phyloP scores from a whole-genome alignment of 805 yeast species.

The Metschnikowia hibisci region DNA sequence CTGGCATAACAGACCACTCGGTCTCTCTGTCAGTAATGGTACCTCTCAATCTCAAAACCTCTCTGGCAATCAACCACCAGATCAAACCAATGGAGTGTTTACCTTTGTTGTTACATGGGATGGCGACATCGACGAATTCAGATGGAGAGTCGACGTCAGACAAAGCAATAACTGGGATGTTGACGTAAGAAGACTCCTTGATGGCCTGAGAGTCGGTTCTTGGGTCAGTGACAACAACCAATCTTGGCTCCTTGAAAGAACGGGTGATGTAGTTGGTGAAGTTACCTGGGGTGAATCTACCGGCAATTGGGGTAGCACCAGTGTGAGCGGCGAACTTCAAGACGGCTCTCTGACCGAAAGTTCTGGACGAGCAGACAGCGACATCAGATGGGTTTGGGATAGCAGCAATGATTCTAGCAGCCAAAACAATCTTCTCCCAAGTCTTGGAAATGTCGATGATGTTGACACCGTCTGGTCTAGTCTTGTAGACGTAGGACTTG shows the following conservation, averaged over 20 bases:
- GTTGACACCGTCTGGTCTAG: constrained; percentile 99
- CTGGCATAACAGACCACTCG: constrained; percentile 99
- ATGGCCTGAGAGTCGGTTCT: constrained; percentile 99
- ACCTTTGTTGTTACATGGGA: constrained; percentile 99
- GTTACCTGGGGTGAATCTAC: constrained; percentile 99
- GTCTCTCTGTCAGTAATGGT: constrained; percentile 92
- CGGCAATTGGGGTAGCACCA: constrained; percentile 99
- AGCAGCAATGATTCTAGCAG: constrained; percentile 99
- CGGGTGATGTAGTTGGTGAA: constrained; percentile 99
- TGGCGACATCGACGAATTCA: constrained; percentile 98
- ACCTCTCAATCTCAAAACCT: constrained; percentile 98
- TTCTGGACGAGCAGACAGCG: constrained; percentile 98
- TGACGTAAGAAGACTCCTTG: constrained; percentile 99
- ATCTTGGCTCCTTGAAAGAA: constrained; percentile 99
- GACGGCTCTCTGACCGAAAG: constrained; percentile 99
- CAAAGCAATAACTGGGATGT: constrained; percentile 99
- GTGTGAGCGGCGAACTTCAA: constrained; percentile 99
- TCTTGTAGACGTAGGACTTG: constrained; percentile 93
- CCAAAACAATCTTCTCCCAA: constrained; percentile 99
- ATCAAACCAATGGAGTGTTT: constrained; percentile 99
- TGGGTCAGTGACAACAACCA: constrained; percentile 98
- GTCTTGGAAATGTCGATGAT: constrained; percentile 98
- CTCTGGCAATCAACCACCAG: constrained; percentile 99
- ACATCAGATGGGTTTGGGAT: constrained; percentile 98
- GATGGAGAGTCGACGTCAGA: constrained; percentile 97